Percentiles rank a stretch among this genome's conserved stretches.
phyloP scores from a whole-genome alignment of 495 filamentous ascomycete species.

The Penicillium simplicissimum region DNA sequence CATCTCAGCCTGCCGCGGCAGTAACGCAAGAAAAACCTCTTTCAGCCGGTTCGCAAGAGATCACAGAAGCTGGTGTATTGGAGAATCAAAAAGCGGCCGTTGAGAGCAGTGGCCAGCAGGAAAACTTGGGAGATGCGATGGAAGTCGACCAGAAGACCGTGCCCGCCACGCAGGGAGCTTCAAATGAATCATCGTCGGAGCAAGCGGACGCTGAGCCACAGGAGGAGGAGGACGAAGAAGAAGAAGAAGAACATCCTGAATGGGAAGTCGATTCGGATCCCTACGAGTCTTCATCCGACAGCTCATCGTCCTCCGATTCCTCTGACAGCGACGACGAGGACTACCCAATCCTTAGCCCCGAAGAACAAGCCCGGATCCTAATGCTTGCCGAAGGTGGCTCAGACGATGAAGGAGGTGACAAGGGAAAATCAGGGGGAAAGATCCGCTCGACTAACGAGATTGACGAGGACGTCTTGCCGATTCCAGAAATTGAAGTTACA shows the following conservation, averaged over 20 bases:
- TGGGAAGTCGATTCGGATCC: conserved; percentile 69
- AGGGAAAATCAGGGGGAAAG: conserved; percentile 47
- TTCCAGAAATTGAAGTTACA: conserved; percentile 72
- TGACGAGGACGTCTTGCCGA: conserved; percentile 63
- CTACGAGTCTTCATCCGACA: conserved; percentile 57
- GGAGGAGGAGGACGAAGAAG: conserved; percentile 52
- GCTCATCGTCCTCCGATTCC: conserved; percentile 51
- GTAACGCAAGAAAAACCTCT: neutral
- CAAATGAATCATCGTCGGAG: conserved; percentile 6
- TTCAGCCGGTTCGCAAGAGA: neutral
- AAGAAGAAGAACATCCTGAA: conserved; percentile 63
- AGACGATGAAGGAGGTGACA: conserved; percentile 66
- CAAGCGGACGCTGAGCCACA: conserved; percentile 22
- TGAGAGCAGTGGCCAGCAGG: conserved; percentile 4
- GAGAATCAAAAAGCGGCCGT: conserved; percentile 13
- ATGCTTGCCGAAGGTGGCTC: conserved; percentile 73
- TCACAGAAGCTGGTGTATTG: neutral
- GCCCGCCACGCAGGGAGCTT: conserved; percentile 14
- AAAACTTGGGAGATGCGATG: conserved; percentile 32
- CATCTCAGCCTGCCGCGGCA: conserved; percentile 9
- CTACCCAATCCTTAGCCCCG: conserved; percentile 70
- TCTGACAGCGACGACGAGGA: conserved; percentile 70
- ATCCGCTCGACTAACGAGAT: conserved; percentile 75
- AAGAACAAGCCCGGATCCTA: conserved; percentile 76
- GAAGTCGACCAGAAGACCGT: conserved; percentile 33